Conservation (phyloP, 1,139 yeast species). For the Lodderomyces beijingensis region DNA sequence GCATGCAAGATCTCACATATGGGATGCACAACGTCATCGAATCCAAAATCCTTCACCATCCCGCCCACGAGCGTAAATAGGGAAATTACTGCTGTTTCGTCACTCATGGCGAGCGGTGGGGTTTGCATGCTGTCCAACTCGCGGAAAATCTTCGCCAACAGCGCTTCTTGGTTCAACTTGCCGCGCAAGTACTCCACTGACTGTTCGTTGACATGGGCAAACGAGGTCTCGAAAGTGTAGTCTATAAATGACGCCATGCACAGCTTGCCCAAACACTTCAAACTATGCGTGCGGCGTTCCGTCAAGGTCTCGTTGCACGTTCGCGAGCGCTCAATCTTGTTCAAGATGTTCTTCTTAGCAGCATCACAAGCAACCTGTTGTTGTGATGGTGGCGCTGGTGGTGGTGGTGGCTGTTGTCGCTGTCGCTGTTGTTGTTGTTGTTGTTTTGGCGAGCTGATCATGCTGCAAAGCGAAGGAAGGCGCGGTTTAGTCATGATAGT, state of each 20-base stretch:
- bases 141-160: slow-evolving; percentile 46
- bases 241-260: slow-evolving; percentile 53
- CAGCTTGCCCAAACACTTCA: slow-evolving; percentile 56
- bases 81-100: slow-evolving; percentile 47
- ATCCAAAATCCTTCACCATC: slow-evolving; percentile 75
- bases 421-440: not conserved
- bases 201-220: slow-evolving; percentile 22
- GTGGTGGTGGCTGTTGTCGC: too few relatives aligned
- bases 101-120: slow-evolving; percentile 21
- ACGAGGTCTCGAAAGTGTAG: slow-evolving; percentile 56
- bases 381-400: too few relatives aligned
- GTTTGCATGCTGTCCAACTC: slow-evolving; percentile 52
- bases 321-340: slow-evolving; percentile 57
- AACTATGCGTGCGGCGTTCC: slow-evolving; percentile 37
- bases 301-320: slow-evolving; percentile 59
- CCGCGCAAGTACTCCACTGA: slow-evolving; percentile 54
- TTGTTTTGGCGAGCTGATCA: slow-evolving; percentile 6
- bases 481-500: slow-evolving; percentile 38
- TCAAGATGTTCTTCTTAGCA: slow-evolving; percentile 25
- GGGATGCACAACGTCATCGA: slow-evolving; percentile 58
- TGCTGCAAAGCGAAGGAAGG: slow-evolving; percentile 16
- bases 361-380: slow-evolving; percentile 9
- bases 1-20: slow-evolving; percentile 66
- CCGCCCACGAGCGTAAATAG: slow-evolving; percentile 63
- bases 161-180: slow-evolving; percentile 43